Evolutionary conservation across 1,284 basidiomycete species (phyloP).

Genomic region (Puccinia brachypodii): DNA sequence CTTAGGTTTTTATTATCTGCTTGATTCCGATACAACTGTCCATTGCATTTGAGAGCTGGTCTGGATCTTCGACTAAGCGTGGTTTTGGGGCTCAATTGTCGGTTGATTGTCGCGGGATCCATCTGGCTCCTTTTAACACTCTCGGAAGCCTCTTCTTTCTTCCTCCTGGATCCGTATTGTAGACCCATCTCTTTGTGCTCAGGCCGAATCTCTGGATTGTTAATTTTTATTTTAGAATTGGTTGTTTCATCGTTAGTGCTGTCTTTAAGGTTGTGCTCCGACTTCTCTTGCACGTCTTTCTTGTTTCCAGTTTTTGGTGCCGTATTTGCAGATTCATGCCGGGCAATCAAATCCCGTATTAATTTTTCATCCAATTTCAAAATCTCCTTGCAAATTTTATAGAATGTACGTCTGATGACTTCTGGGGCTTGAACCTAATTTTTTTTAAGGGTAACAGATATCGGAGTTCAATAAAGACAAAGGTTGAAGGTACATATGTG

Average conservation of each 20-base stretch:
- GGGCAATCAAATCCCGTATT: not conserved
- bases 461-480: no score
- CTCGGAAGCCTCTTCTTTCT: not conserved
- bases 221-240: not conserved
- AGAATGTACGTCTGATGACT: not conserved
- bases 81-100: not conserved
- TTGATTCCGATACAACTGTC: constrained; percentile 48
- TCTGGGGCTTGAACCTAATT: constrained; percentile 15
- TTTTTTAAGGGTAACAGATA: not conserved
- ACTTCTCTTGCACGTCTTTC: not conserved
- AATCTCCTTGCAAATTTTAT: constrained; percentile 20
- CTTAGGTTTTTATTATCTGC: constrained; percentile 53
- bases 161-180: not conserved
- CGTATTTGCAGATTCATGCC: not conserved
- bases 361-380: constrained; percentile 1
- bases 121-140: not conserved
- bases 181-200: not conserved
- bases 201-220: not conserved
- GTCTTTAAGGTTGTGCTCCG: not conserved
- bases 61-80: not conserved
- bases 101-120: not conserved
- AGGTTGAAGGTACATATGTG: not conserved
- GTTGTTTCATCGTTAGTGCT: not conserved
- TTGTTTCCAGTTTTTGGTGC: not conserved
- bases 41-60: constrained; percentile 50